A percentile compares a stretch with the other conserved stretches of the same genome.
These are phyloP conservation scores for Sugiyamaella lignohabitans DNA, from an alignment of 805 yeast genomes.

Conservation along the genomic window DNA sequence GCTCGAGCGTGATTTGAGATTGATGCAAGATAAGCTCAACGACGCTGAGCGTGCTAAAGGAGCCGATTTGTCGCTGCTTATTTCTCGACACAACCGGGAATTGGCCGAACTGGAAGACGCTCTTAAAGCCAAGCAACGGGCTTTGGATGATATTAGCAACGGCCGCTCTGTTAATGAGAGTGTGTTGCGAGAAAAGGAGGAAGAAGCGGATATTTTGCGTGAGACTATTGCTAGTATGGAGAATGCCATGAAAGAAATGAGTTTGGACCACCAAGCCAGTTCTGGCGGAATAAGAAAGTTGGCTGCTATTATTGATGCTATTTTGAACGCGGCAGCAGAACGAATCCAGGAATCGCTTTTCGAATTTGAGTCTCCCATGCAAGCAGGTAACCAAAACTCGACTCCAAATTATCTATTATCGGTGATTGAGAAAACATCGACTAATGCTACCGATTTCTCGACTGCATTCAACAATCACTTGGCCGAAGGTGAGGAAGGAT, in stretches of 20 bases:
- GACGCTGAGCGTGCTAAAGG: constrained; percentile 58
- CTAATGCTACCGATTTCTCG: constrained; percentile 73
- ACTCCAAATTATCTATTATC: constrained; percentile 65
- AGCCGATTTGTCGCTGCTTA: constrained; percentile 51
- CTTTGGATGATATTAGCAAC: constrained; percentile 26
- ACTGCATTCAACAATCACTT: constrained; percentile 65
- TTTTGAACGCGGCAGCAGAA: constrained; percentile 60
- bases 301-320: constrained; percentile 53
- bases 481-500: constrained; percentile 63
- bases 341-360: constrained; percentile 65
- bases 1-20: constrained; percentile 58
- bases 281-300: constrained; percentile 49
- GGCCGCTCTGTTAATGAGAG: constrained; percentile 27
- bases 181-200: constrained; percentile 59
- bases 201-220: constrained; percentile 70
- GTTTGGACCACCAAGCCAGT: constrained; percentile 37
- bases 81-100: constrained; percentile 59
- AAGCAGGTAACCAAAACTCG: constrained; percentile 72
- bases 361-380: constrained; percentile 71
- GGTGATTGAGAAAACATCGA: constrained; percentile 61
- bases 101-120: constrained; percentile 44
- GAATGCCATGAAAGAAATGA: constrained; percentile 52
- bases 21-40: constrained; percentile 50
- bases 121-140: constrained; percentile 30
- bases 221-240: constrained; percentile 58